Base-by-base conservation (phyloP, 176 grass and related monocot species). In the Avena eriantha region DNA sequence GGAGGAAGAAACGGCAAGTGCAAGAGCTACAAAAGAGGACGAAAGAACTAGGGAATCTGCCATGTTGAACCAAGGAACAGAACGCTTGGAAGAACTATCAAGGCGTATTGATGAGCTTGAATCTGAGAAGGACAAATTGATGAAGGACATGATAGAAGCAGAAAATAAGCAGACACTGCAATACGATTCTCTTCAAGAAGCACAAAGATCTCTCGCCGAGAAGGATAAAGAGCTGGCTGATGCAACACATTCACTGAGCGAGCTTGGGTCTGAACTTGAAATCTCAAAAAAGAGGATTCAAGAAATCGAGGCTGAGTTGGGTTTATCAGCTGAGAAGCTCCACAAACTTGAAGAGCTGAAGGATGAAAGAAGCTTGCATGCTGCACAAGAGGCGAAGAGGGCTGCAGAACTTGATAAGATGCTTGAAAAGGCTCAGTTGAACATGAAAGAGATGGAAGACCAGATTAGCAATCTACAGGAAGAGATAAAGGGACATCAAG, bases 71-170 rank as follows among this genome's bases (percentile, higher is more conserved):
- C 84, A 89, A 66, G 51, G 86, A 89, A 76, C 89, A 87, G 36
- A 88, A 68, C 78, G 78, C 85, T 81, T 93, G 24, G 79, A 90
- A 33, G 84, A 88, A 66, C 83, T 94, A 83, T 83, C 71, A 41
- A 95, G 79, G 54, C 91, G 78, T 49, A 83, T 95, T 56, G 54
- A 91, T 88, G 92, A 96, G 85, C 97, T 98, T 56, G 94, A 96
- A 88, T 87, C 80, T 84, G 97, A 93, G 35, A 87, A 86, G 23
- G 85, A 85, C 15, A 86, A 66, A 65, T 80, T 94, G 47, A 72
- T 89, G 69, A 90, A 84, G 54, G 84, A 92, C 29, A 82, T 96
- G 84, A 47, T 63, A 81, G 97, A 96, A 81, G 90, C 83, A 85
- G 92, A 98, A 88, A 86, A 64, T 76, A 98, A 90, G 76, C 89